These are phyloP conservation scores for Croton setiger DNA, from an alignment of 441 rosid species.

Conservation along the genomic window DNA sequence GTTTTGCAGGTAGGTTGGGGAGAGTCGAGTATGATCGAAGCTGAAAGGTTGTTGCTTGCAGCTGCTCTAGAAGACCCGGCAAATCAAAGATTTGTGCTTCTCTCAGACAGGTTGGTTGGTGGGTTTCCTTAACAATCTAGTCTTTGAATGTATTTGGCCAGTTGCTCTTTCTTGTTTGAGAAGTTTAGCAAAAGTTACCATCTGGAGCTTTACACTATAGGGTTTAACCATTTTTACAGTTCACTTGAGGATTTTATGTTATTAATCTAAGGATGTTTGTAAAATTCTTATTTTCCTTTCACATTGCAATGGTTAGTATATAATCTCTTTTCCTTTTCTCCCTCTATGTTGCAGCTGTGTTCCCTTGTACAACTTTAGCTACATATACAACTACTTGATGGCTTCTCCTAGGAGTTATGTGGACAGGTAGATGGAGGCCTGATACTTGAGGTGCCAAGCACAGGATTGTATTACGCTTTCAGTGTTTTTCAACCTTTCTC, in stretches of 20 bases:
- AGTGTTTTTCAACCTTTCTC: not conserved
- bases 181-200: not conserved
- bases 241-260: not conserved
- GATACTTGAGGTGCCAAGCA: constrained; percentile 46
- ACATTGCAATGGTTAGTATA: not conserved
- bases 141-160: not conserved
- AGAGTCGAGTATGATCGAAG: constrained; percentile 84
- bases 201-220: not conserved
- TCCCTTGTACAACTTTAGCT: constrained; percentile 81
- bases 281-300: not conserved
- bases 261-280: constrained; percentile 1
- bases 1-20: constrained; percentile 78
- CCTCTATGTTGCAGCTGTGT: constrained; percentile 67
- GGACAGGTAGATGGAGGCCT: constrained; percentile 74
- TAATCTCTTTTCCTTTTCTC: not conserved
- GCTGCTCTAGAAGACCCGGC: constrained; percentile 74
- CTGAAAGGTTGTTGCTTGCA: constrained; percentile 77
- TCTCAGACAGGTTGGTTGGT: constrained; percentile 83
- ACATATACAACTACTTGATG: constrained; percentile 70
- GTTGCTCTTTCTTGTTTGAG: not conserved
- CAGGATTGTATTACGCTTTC: constrained; percentile 16
- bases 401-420: constrained; percentile 82
- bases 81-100: constrained; percentile 85
- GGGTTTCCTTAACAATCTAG: not conserved
- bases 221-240: not conserved